Conservation (phyloP, 2,329 filamentous ascomycete species). For the Fusarium sublunatum region DNA sequence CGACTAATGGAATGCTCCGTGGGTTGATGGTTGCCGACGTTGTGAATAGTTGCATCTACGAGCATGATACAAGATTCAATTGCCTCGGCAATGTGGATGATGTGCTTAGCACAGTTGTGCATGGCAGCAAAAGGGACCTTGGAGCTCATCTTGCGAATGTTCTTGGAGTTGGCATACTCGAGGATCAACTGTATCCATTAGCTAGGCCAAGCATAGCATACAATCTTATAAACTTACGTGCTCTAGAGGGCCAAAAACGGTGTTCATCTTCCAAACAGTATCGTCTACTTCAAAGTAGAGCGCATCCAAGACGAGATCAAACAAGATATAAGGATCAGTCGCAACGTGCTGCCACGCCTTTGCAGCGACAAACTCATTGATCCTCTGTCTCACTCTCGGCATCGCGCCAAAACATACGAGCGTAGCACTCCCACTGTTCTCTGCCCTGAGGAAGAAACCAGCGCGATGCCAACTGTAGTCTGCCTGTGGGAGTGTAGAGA, state of each 20-base stretch:
- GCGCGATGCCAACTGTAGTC: conserved; percentile 47
- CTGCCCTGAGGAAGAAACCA: conserved; percentile 45
- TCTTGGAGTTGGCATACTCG: conserved; percentile 42
- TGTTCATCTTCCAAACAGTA: conserved; percentile 48
- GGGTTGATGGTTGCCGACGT: conserved; percentile 24
- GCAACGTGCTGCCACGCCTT: conserved; percentile 43
- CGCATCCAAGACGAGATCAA: conserved; percentile 47
- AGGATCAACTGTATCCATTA: conserved; percentile 42
- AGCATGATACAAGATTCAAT: conserved; percentile 46
- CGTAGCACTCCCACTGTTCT: conserved; percentile 29
- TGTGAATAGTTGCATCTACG: conserved; percentile 35
- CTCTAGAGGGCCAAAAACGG: conserved; percentile 46
- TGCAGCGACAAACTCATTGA: conserved; percentile 40
- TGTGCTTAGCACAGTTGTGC: conserved; percentile 48
- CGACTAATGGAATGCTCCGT: not conserved
- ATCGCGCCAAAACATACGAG: conserved; percentile 46
- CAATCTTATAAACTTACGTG: conserved; percentile 30
- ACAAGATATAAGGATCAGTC: conserved; percentile 46
- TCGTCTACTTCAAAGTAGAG: conserved; percentile 46
- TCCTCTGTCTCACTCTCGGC: conserved; percentile 36
- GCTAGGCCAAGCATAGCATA: not conserved
- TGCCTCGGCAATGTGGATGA: conserved; percentile 47
- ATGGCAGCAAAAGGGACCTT: conserved; percentile 45
- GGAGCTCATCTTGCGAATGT: conserved; percentile 43
- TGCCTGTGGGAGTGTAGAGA: conserved; percentile 43